phyloP scores from a whole-genome alignment of 352 stramenopile species.

The Pythium inflatum region DNA sequence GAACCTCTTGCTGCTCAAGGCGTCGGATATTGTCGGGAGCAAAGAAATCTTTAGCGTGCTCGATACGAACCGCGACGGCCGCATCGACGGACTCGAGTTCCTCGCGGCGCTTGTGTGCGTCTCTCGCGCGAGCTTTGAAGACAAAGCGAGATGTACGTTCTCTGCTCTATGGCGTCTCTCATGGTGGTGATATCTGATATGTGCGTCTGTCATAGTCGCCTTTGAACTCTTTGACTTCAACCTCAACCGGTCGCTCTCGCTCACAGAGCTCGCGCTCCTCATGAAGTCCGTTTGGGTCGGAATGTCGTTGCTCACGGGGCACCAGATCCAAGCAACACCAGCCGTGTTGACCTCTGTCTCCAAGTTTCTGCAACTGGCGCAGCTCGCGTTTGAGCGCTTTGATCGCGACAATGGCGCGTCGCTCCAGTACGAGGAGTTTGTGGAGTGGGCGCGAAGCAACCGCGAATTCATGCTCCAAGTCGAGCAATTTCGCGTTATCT shows the following conservation, averaged over 20 bases:
- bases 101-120: conserved; percentile 72
- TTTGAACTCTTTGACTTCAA: conserved; percentile 87
- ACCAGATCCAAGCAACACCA: conserved; percentile 7
- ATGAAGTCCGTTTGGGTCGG: conserved; percentile 83
- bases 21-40: conserved; percentile 56
- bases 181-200: too few species aligned
- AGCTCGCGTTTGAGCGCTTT: conserved; percentile 59
- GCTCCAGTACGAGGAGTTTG: conserved; percentile 80
- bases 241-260: conserved; percentile 69
- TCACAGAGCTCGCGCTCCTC: conserved; percentile 72
- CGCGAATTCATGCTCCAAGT: conserved; percentile 87
- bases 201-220: conserved; percentile 53
- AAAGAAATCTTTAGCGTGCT: conserved; percentile 79
- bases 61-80: conserved; percentile 71
- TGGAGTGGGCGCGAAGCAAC: conserved; percentile 82
- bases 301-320: conserved; percentile 66
- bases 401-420: conserved; percentile 48
- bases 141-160: conserved; percentile 75
- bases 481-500: conserved; percentile 75
- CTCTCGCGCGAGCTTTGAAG: conserved; percentile 74
- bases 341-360: not conserved
- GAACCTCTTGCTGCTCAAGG: conserved; percentile 66
- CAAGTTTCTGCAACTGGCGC: conserved; percentile 50
- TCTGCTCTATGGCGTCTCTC: too few species aligned
- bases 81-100: conserved; percentile 83